Base-by-base conservation (phyloP, 768 basidiomycete species). In the Serpula lacrymans region DNA sequence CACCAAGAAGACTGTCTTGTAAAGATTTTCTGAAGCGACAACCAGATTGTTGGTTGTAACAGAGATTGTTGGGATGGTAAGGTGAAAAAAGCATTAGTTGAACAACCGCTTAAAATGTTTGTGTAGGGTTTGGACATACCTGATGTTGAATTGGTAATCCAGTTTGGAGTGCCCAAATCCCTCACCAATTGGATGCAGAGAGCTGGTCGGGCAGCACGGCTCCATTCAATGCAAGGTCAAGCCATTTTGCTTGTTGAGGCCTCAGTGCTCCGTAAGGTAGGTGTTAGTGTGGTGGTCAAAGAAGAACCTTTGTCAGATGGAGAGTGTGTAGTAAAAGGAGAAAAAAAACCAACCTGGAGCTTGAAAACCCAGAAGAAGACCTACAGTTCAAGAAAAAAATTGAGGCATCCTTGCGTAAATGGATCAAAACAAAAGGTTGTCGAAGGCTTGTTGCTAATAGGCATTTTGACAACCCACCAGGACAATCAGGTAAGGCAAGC, bases 1-100 rank as follows among this genome's bases (percentile, higher is more conserved):
- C n/a, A n/a, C n/a, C n/a, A n/a, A n/a, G n/a, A n/a, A n/a, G n/a
- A n/a, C n/a, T n/a, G n/a, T n/a, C n/a, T n/a, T n/a, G n/a, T n/a
- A n/a, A n/a, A n/a, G n/a, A n/a, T n/a, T n/a, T n/a, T n/a, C n/a
- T n/a, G n/a, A n/a, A n/a, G n/a, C n/a, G n/a, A n/a, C n/a, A n/a
- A n/a, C n/a, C 0, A 43, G 36, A 25, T 44, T 63, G 22, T 45
- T 66, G 5, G 43, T 65, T 14, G 57, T 62, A 10, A 67, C 63
- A 0, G 64, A 65, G 24, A 51, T 60, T 32, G 64, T 65, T 44
- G 67, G 63, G 17, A 62, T 69, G 64, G 64, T 67, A 43, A 41
- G 56, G 21, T n/a, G n/a, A n/a, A n/a, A n/a, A n/a, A n/a, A n/a
- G n/a, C n/a, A n/a, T n/a, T n/a, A n/a, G n/a, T n/a, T n/a, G n/a